These are phyloP conservation scores for Candida ponderosae DNA, from an alignment of 805 yeast species.

Conservation along the genomic window DNA sequence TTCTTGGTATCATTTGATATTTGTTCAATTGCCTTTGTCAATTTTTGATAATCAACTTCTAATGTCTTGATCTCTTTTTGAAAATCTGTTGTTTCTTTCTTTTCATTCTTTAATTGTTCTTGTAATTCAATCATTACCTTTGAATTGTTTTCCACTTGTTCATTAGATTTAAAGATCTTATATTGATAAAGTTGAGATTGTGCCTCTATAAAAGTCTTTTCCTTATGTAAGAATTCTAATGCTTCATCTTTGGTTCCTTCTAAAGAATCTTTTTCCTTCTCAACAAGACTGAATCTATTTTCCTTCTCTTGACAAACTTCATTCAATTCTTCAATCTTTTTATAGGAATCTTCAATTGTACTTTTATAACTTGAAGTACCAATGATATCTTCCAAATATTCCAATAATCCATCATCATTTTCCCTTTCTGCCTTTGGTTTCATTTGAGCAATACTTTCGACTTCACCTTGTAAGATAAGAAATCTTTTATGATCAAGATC, in stretches of 20 bases:
- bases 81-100: constrained; percentile 30
- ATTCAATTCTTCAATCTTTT: constrained; percentile 64
- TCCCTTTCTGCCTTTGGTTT: constrained; percentile 92
- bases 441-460: constrained; percentile 97
- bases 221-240: constrained; percentile 52
- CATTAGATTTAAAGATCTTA: constrained; percentile 31
- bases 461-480: constrained; percentile 94
- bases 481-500: constrained; percentile 94
- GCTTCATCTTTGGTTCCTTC: constrained; percentile 66
- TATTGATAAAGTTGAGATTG: constrained; percentile 52
- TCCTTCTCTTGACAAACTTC: constrained; percentile 78
- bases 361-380: constrained; percentile 85
- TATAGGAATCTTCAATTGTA: constrained; percentile 56
- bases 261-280: constrained; percentile 58
- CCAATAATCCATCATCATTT: constrained; percentile 87
- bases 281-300: constrained; percentile 70
- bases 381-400: constrained; percentile 92
- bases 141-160: constrained; percentile 30
- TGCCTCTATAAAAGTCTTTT: constrained; percentile 48
- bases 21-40: constrained; percentile 16
- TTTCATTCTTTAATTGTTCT: constrained; percentile 35
- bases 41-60: constrained; percentile 21
- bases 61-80: constrained; percentile 27
- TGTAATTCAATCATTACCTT: constrained; percentile 31
- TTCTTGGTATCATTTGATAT: constrained; percentile 19